Percentiles rank a stretch among this genome's conserved stretches.
phyloP scores from a whole-genome alignment of 768 basidiomycete genomes.

The Russula foetens region DNA sequence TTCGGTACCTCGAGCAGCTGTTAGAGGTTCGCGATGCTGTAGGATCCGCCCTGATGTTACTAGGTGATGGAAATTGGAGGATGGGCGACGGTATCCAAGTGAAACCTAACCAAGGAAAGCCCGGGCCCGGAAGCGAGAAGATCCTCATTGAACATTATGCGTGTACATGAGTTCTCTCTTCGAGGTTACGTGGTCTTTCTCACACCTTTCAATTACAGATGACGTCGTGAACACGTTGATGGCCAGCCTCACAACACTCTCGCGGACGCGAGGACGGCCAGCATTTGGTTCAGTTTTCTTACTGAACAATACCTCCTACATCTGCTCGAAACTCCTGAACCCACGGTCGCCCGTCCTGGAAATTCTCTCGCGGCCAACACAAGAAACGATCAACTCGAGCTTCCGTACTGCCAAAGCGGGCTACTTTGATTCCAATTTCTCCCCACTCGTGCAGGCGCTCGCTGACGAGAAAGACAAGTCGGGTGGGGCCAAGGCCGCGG shows the following conservation, averaged over 20 bases:
- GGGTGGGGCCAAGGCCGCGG: slow-evolving; percentile 40
- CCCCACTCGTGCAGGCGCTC: slow-evolving; percentile 60
- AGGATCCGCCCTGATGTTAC: slow-evolving; percentile 51
- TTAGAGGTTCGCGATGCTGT: slow-evolving; percentile 65
- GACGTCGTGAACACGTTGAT: slow-evolving; percentile 67
- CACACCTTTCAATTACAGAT: slow-evolving; percentile 32
- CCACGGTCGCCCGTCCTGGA: slow-evolving; percentile 40
- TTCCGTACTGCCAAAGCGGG: slow-evolving; percentile 77
- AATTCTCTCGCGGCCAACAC: slow-evolving; percentile 52
- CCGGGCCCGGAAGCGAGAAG: slow-evolving; percentile 46
- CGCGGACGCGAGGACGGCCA: slow-evolving; percentile 49
- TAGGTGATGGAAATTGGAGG: slow-evolving; percentile 88
- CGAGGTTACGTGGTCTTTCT: neutral
- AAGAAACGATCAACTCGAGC: slow-evolving; percentile 55
- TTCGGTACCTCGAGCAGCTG: slow-evolving; percentile 59
- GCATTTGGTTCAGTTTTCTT: slow-evolving; percentile 70
- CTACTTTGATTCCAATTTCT: slow-evolving; percentile 80
- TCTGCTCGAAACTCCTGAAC: slow-evolving; percentile 51
- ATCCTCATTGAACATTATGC: slow-evolving; percentile 67
- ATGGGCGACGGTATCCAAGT: slow-evolving; percentile 80
- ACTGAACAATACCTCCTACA: slow-evolving; percentile 69
- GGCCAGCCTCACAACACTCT: slow-evolving; percentile 52
- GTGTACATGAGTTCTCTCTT: slow-evolving; percentile 38
- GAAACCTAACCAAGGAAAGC: slow-evolving; percentile 32
- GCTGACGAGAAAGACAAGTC: slow-evolving; percentile 40